phyloP scores from a whole-genome alignment of 1,284 basidiomycete genomes.

The Dichomitus squalens region DNA sequence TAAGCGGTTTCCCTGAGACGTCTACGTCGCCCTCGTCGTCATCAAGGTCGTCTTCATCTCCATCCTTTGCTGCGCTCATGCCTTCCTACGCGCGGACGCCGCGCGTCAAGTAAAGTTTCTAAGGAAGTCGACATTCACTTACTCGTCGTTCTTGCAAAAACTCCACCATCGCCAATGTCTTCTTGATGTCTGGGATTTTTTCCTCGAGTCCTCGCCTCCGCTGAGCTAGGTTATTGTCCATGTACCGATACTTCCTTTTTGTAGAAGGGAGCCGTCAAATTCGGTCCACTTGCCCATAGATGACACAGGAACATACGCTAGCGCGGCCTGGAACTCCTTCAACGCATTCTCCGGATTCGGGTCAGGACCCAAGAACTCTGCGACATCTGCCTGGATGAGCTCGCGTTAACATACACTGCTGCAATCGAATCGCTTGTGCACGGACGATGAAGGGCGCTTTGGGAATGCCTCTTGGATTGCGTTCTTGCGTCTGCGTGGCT shows the following conservation, averaged over 20 bases:
- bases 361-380: constrained; percentile 82
- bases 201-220: constrained; percentile 82
- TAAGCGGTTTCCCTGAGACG: constrained; percentile 61
- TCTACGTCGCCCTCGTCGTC: constrained; percentile 46
- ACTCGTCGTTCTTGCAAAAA: constrained; percentile 76
- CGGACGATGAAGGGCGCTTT: constrained; percentile 93
- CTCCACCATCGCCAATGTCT: constrained; percentile 90
- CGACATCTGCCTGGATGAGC: constrained; percentile 74
- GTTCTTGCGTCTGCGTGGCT: constrained; percentile 44
- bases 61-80: constrained; percentile 48
- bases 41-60: constrained; percentile 54
- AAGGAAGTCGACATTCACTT: constrained; percentile 30
- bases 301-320: constrained; percentile 65
- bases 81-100: constrained; percentile 50
- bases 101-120: neutral
- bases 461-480: constrained; percentile 92
- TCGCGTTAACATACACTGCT: constrained; percentile 6
- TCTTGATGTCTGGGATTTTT: constrained; percentile 96
- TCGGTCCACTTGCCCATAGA: constrained; percentile 10
- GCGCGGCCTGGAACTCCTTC: constrained; percentile 88
- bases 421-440: constrained; percentile 23
- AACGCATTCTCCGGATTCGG: constrained; percentile 81
- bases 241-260: constrained; percentile 95
- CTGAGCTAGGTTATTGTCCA: constrained; percentile 89
- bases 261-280: constrained; percentile 6